A percentile compares a stretch with the other conserved stretches of the same genome.
Conservation (phyloP, 805 yeast species). For the Starmerella apis region DNA sequence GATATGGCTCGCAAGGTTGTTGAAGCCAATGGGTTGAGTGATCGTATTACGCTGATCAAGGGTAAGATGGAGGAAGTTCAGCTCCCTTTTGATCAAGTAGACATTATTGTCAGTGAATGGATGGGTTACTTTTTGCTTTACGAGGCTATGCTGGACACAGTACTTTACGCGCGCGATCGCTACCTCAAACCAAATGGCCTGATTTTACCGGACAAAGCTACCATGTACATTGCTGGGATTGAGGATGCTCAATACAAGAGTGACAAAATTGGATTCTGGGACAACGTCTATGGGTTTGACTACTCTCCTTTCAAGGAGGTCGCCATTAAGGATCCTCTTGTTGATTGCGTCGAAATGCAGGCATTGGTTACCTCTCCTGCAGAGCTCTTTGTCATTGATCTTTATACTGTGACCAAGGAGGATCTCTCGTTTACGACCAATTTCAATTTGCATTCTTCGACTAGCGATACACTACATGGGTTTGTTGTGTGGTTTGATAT, state of each 20-base stretch:
- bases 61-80: conserved; percentile 90
- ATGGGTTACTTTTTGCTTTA: conserved; percentile 96
- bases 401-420: conserved; percentile 75
- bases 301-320: conserved; percentile 79
- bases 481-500: conserved; percentile 91
- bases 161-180: conserved; percentile 83
- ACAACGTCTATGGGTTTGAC: conserved; percentile 93
- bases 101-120: conserved; percentile 95
- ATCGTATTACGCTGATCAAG: conserved; percentile 74
- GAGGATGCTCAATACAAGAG: conserved; percentile 88
- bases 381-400: conserved; percentile 69
- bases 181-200: conserved; percentile 72
- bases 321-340: conserved; percentile 89
- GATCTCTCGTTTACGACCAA: conserved; percentile 65
- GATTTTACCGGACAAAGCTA: conserved; percentile 88
- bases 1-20: conserved; percentile 91
- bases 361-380: conserved; percentile 64
- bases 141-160: conserved; percentile 97
- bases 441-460: conserved; percentile 63
- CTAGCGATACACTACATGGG: conserved; percentile 79
- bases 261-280: conserved; percentile 90
- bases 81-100: conserved; percentile 79
- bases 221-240: conserved; percentile 79
- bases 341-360: conserved; percentile 80
- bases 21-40: conserved; percentile 68